Percentiles rank a stretch among this genome's conserved stretches.
phyloP scores from a whole-genome alignment of 148 eudicot genomes.

The Silene uniflora region DNA sequence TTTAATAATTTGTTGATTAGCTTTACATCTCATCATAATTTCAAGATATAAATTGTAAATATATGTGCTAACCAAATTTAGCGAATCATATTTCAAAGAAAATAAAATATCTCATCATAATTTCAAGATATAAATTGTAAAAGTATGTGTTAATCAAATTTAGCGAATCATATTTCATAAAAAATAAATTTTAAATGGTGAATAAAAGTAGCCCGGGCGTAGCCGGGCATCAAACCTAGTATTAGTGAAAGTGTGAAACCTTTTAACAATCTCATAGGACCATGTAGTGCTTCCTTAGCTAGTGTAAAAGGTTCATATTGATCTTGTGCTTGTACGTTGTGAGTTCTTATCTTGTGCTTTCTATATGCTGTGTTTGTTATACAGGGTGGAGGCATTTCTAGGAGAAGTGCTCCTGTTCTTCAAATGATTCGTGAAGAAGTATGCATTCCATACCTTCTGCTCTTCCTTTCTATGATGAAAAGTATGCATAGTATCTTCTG shows the following conservation, averaged over 20 bases:
- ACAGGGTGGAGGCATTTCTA: conserved; percentile 90
- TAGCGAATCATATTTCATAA: no score
- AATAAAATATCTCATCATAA: no score
- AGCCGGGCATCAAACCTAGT: no score
- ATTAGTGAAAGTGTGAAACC: background rate
- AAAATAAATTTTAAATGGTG: no score
- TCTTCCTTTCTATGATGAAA: background rate
- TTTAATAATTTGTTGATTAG: no score
- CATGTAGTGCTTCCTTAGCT: background rate
- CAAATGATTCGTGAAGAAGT: conserved; percentile 92
- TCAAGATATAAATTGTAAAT: no score
- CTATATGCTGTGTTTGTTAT: conserved; percentile 7
- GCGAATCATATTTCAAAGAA: no score
- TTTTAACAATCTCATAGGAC: background rate
- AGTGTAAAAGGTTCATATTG: background rate
- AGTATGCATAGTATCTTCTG: background rate
- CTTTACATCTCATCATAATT: no score
- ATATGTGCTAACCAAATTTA: no score
- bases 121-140: no score
- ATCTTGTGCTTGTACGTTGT: background rate
- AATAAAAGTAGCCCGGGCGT: no score
- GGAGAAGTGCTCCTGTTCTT: conserved; percentile 87
- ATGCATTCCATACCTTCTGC: conserved; percentile 28
- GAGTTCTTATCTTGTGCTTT: conserved; percentile 8
- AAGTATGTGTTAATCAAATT: no score